These are phyloP conservation scores for Candolleomyces eurysporus DNA, from an alignment of 768 basidiomycete genomes.

Conservation along the genomic window DNA sequence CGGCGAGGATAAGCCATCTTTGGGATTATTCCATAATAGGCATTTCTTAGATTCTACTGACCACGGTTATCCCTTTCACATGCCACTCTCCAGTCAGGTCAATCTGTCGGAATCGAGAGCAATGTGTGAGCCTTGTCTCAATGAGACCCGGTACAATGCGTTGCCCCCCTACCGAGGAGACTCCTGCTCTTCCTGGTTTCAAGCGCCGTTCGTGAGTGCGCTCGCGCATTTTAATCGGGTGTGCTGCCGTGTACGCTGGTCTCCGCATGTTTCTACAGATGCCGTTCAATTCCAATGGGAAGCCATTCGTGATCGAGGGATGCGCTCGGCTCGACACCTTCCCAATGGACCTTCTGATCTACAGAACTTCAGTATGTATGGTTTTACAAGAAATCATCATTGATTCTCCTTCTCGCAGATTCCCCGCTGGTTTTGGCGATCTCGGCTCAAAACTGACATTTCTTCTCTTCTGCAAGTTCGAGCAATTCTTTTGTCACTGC, in stretches of 20 bases:
- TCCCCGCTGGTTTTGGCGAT: background rate
- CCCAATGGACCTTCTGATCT: conserved; percentile 16
- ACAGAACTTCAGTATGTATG: conserved; percentile 6
- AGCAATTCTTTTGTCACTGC: conserved; percentile 4
- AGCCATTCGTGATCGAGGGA: background rate
- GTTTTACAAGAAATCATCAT: background rate
- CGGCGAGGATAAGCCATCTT: conserved; percentile 5
- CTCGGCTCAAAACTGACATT: background rate
- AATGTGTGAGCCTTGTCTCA: background rate
- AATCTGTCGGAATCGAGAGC: background rate
- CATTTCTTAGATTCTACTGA: background rate
- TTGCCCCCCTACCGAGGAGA: too few species aligned
- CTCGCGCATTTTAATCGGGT: background rate
- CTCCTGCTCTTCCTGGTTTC: background rate
- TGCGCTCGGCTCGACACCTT: conserved; percentile 1
- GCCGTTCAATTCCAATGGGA: background rate
- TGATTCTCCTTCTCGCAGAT: background rate
- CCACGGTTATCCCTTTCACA: background rate
- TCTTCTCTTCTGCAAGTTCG: background rate
- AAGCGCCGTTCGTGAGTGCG: background rate
- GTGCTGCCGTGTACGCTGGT: too few species aligned
- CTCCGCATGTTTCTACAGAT: background rate
- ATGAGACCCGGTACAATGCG: background rate
- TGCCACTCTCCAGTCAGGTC: background rate
- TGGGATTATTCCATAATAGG: conserved; percentile 1